These are phyloP conservation scores for Pneumocystis canis DNA, from an alignment of 1,139 yeast species.

Conservation along the genomic window DNA sequence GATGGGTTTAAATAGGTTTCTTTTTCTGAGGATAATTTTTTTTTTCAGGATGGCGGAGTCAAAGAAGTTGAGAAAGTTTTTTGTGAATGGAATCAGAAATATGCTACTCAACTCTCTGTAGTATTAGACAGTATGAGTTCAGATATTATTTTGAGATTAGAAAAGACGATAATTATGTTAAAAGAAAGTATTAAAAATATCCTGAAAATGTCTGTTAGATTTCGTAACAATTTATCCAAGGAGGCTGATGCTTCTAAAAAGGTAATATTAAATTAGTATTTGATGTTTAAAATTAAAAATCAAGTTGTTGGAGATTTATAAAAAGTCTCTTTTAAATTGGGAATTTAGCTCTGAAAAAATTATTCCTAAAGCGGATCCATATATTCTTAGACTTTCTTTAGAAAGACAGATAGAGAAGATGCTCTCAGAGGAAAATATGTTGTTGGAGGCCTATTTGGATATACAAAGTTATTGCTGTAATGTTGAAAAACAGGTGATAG, in stretches of 20 bases:
- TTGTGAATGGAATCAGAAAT: conserved; percentile 7
- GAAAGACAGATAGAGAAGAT: conserved; percentile 39
- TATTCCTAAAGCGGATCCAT: conserved; percentile 59
- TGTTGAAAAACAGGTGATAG: conserved; percentile 72
- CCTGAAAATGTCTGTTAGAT: neutral
- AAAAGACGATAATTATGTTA: neutral
- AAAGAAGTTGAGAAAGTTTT: conserved; percentile 11
- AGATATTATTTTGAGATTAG: neutral
- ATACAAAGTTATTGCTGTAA: conserved; percentile 79
- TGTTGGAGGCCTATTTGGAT: conserved; percentile 77
- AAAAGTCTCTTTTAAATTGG: conserved; percentile 15
- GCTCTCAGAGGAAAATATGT: conserved; percentile 58
- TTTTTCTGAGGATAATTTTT: conserved; percentile 25
- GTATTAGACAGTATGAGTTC: neutral
- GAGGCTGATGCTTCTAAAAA: neutral
- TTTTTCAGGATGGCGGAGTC: conserved; percentile 49
- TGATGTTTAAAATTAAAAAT: conserved; percentile 5
- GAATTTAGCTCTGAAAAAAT: conserved; percentile 23
- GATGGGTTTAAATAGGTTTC: conserved; percentile 6
- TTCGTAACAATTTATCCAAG: neutral
- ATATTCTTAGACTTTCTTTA: conserved; percentile 50
- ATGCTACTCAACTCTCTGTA: neutral
- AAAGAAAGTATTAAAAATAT: neutral
- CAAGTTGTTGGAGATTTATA: neutral
- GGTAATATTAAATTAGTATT: conserved; percentile 4